Percentiles rank a stretch among this genome's conserved stretches.
phyloP scores from a whole-genome alignment of 2,329 filamentous ascomycete genomes.

The Colletotrichum gigasporum region DNA sequence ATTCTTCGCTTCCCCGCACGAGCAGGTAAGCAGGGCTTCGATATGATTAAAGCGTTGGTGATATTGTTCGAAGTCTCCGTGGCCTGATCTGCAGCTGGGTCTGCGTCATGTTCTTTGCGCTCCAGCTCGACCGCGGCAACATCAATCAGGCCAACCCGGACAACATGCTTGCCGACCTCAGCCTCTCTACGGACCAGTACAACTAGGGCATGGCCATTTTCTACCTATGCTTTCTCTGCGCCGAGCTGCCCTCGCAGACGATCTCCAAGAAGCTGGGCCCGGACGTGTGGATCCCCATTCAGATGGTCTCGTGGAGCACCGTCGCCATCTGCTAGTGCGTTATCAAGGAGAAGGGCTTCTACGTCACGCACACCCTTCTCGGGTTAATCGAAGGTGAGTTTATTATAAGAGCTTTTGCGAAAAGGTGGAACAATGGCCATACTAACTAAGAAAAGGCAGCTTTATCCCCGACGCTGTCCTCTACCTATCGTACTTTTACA shows the following conservation, averaged over 20 bases:
- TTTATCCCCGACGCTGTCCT: conserved; percentile 45
- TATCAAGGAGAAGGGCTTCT: conserved; percentile 42
- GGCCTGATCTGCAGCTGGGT: conserved; percentile 45
- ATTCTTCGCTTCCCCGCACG: too few relatives aligned
- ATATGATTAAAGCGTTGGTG: too few relatives aligned
- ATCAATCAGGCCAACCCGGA: conserved; percentile 46
- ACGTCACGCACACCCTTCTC: conserved; percentile 45
- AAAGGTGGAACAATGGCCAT: too few relatives aligned
- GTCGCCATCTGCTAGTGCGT: conserved; percentile 45
- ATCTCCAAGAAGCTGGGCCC: conserved; percentile 60
- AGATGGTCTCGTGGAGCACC: conserved; percentile 49
- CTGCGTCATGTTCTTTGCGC: conserved; percentile 46
- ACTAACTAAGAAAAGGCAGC: conserved; percentile 9
- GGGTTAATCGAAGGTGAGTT: conserved; percentile 67
- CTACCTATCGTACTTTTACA: conserved; percentile 74
- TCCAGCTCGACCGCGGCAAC: conserved; percentile 48
- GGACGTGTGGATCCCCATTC: conserved; percentile 58
- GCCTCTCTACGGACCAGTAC: conserved; percentile 51
- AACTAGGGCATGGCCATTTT: conserved; percentile 61
- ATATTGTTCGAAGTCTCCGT: too few relatives aligned
- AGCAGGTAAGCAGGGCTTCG: too few relatives aligned
- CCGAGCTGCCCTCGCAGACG: conserved; percentile 64
- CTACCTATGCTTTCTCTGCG: conserved; percentile 56
- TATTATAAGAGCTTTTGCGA: too few relatives aligned
- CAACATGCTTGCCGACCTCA: conserved; percentile 41